These are phyloP conservation scores for Cryphonectria radicalis DNA, from an alignment of 2,329 filamentous ascomycete species.

Conservation along the genomic window DNA sequence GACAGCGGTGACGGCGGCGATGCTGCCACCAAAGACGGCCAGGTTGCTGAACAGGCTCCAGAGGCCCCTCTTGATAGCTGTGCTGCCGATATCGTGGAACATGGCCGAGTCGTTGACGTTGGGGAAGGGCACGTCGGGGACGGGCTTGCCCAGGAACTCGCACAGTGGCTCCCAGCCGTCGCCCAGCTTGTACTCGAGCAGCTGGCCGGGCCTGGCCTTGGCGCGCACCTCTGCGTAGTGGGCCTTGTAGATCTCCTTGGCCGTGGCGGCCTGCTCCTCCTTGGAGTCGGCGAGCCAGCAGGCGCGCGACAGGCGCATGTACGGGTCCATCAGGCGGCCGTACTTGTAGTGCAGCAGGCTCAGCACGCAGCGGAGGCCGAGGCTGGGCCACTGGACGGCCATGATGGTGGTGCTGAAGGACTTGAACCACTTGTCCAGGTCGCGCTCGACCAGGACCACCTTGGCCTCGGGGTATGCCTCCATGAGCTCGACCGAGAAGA, in stretches of 20 bases:
- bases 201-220: constrained; percentile 13
- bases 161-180: constrained; percentile 29
- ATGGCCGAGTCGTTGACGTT: constrained; percentile 25
- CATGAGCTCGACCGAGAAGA: constrained; percentile 41
- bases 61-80: constrained; percentile 13
- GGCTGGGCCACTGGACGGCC: constrained; percentile 20
- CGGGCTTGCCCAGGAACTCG: constrained; percentile 24
- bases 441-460: constrained; percentile 44
- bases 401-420: constrained; percentile 33
- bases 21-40: constrained; percentile 17
- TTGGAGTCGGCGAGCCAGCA: constrained; percentile 12
- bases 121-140: constrained; percentile 26
- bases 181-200: constrained; percentile 26
- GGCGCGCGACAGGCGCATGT: constrained; percentile 17
- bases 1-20: constrained; percentile 20
- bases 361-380: constrained; percentile 22
- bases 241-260: constrained; percentile 24
- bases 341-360: constrained; percentile 19
- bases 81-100: constrained; percentile 19
- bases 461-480: constrained; percentile 49
- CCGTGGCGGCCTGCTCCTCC: constrained; percentile 24
- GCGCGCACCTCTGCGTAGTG: constrained; percentile 25
- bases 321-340: constrained; percentile 25
- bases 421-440: constrained; percentile 39
- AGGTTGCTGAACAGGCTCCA: constrained; percentile 18